phyloP scores from a whole-genome alignment of 306 rosid genomes.

The Abrus pulchellus region DNA sequence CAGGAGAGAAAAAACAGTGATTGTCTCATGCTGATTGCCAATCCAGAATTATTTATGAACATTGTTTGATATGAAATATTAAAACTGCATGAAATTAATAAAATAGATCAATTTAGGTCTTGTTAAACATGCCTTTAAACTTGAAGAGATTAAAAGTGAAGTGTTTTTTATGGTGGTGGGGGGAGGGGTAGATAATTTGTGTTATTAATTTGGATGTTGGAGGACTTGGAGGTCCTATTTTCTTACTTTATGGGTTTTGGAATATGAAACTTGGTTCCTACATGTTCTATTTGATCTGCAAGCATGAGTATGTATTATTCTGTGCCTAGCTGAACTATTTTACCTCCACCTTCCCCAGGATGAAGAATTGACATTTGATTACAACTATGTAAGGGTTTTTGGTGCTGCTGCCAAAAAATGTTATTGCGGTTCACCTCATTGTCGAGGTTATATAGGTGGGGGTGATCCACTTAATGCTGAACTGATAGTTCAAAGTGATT shows the following conservation, averaged over 20 bases:
- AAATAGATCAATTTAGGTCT: constrained; percentile 29
- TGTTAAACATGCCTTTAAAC: neutral
- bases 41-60: constrained; percentile 17
- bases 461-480: constrained; percentile 85
- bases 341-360: constrained; percentile 64
- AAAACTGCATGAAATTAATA: constrained; percentile 26
- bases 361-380: constrained; percentile 99
- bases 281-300: constrained; percentile 40
- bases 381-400: constrained; percentile 98
- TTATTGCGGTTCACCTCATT: constrained; percentile 78
- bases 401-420: constrained; percentile 99
- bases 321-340: constrained; percentile 36
- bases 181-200: neutral
- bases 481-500: constrained; percentile 83
- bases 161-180: no score
- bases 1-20: neutral
- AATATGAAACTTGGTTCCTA: constrained; percentile 39
- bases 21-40: constrained; percentile 37
- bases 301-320: constrained; percentile 36
- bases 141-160: constrained; percentile 8
- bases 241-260: constrained; percentile 31
- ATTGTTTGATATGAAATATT: constrained; percentile 11
- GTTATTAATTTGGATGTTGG: constrained; percentile 10
- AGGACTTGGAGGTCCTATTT: constrained; percentile 34
- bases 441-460: constrained; percentile 93